A percentile compares a stretch with the other conserved stretches of the same genome.
Evolutionary conservation across 2,329 filamentous ascomycete genomes (phyloP).

Genomic region (Monilinia aucupariae): DNA sequence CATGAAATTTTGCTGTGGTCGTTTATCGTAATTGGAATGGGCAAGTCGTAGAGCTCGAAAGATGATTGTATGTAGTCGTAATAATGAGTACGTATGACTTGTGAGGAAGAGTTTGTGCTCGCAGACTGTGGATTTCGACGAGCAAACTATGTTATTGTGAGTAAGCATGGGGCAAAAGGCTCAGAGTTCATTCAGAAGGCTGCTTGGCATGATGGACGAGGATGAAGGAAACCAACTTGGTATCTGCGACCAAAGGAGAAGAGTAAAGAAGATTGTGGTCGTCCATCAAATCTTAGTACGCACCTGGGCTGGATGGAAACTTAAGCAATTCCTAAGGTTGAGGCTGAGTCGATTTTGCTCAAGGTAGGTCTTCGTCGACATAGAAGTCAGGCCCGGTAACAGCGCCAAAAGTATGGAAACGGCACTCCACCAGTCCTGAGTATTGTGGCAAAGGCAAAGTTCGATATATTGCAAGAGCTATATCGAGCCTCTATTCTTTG

Average conservation of each 20-base stretch:
- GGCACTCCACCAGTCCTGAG: too few species aligned
- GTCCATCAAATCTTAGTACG: neutral
- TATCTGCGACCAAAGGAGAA: neutral
- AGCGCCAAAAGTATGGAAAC: constrained; percentile 9
- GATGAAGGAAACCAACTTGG: neutral
- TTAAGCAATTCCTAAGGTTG: neutral
- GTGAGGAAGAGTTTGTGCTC: neutral
- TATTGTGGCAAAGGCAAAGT: neutral
- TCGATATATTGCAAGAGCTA: neutral
- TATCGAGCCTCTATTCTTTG: neutral
- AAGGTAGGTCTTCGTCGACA: constrained; percentile 5
- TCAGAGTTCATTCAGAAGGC: neutral
- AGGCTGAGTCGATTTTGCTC: neutral
- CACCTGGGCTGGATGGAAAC: neutral
- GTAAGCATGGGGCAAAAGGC: neutral
- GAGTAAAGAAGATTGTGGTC: neutral
- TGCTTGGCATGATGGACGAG: neutral
- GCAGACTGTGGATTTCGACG: neutral
- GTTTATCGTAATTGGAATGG: neutral
- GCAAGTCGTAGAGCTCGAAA: neutral
- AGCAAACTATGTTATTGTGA: neutral
- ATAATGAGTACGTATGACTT: neutral
- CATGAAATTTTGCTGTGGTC: neutral
- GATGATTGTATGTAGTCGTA: neutral
- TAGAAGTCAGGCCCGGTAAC: neutral